Conservation (phyloP, 2,329 filamentous ascomycete species). For the Aspergillus niger region DNA sequence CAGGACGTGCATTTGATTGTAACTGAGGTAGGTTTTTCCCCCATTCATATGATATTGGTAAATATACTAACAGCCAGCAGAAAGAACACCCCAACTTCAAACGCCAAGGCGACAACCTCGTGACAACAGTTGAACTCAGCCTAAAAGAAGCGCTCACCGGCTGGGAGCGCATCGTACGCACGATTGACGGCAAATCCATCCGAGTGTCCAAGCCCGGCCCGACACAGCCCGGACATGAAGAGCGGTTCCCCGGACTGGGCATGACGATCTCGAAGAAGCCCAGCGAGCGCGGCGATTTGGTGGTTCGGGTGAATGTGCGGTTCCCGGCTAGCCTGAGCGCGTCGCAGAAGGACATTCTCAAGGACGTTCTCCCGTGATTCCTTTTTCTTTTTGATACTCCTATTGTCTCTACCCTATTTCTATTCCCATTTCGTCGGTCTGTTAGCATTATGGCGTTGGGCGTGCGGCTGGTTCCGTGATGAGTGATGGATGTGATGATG, state of each 20-base stretch:
- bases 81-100: constrained; percentile 84
- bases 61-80: constrained; percentile 56
- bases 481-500: constrained; percentile 10
- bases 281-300: constrained; percentile 78
- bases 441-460: constrained; percentile 31
- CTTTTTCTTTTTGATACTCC: constrained; percentile 2
- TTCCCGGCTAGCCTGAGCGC: constrained; percentile 79
- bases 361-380: constrained; percentile 66
- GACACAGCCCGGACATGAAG: constrained; percentile 79
- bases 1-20: constrained; percentile 96
- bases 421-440: background rate
- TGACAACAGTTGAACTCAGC: constrained; percentile 74
- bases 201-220: constrained; percentile 78
- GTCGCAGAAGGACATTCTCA: constrained; percentile 77
- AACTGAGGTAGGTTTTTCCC: constrained; percentile 70
- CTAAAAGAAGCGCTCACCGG: constrained; percentile 94
- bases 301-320: constrained; percentile 88
- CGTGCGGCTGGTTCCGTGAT: constrained; percentile 15
- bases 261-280: constrained; percentile 96
- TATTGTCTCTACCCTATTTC: constrained; percentile 9
- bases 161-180: constrained; percentile 87
- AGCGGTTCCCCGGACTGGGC: constrained; percentile 79
- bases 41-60: background rate
- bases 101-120: constrained; percentile 84
- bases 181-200: constrained; percentile 88